Base-by-base conservation (phyloP, 805 yeast species). In the Maudiozyma bulderi region DNA sequence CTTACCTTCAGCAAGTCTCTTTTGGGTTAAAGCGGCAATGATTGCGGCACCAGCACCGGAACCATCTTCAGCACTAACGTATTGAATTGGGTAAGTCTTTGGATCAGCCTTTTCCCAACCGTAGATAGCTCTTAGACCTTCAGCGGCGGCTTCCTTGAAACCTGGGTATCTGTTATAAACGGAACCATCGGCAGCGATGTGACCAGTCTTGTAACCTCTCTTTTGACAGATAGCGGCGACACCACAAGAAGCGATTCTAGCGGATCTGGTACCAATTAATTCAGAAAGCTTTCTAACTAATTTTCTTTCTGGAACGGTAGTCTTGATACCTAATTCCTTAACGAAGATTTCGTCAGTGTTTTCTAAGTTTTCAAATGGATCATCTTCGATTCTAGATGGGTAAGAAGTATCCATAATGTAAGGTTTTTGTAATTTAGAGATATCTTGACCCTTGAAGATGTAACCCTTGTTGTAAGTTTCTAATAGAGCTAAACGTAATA, bases 21-120 rank as follows among this genome's bases (percentile, higher is more conserved):
- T 75, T 68, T 84, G 80, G 50, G 98, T 84, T 69, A 91, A 78
- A 42, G 98, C 97, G 48, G 99, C 98, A 71, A 93, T 91, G 60
- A 91, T 78, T 47, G 98, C 99, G 49, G 99, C 99, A 66, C 99
- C 99, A 45, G 87, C 96, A 73, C 98, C 98, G 38, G 93, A 84
- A 60, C 99, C 99, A 73, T 93, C 99, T 73, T 91, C 96, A 56
- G 99, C 98, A 50, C 95, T 86, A 40, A 84, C 86, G 57, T 90
- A 81, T 55, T 76, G 71, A 62, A 93, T 82, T 55, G 98, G 98
- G 67, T 88, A 88, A 41, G 68, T 66, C 44, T 69, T 61, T 47
- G 69, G 66, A 45, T 66, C 64, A 52, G 64, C 69, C 38, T 70
- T 64, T 34, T 57, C 54, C 96, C 96, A 91, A 56, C 74, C 91